Evolutionary conservation across 306 rosid genomes (phyloP).

Genomic region (Citrullus mucosospermus): DNA sequence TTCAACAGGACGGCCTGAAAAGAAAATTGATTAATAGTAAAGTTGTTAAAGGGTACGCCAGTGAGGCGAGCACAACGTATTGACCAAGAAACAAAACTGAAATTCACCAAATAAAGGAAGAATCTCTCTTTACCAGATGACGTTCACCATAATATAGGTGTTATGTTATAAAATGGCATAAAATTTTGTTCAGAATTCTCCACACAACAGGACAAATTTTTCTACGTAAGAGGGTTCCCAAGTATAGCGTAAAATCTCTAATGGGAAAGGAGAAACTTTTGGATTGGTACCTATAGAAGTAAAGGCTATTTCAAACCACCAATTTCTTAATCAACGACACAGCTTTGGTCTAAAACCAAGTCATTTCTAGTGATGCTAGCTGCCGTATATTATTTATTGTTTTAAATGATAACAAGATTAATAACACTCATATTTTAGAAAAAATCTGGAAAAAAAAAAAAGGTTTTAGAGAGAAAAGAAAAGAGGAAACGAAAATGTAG

Average conservation of each 20-base stretch:
- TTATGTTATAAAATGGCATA: not conserved
- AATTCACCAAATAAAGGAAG: not conserved
- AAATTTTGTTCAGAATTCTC: not conserved
- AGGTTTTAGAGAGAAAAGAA: not conserved
- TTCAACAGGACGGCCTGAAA: not conserved
- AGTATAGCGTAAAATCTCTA: not conserved
- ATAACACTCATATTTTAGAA: not conserved
- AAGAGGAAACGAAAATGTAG: not conserved
- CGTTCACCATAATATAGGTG: not conserved
- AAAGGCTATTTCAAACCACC: not conserved
- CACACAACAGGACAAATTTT: not conserved
- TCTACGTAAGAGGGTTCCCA: not conserved
- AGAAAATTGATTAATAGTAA: not conserved
- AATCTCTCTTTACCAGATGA: not conserved
- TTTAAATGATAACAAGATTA: not conserved
- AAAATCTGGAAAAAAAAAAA: not conserved
- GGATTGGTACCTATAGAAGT: not conserved
- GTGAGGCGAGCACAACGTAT: not conserved
- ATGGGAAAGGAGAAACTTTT: not conserved
- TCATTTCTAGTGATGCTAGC: not conserved
- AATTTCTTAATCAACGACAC: not conserved
- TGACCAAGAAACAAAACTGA: not conserved
- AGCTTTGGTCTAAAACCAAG: not conserved
- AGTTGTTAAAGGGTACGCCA: not conserved
- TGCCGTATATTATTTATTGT: not conserved